These are phyloP conservation scores for Aspergillus spinulosporus DNA, from an alignment of 2,329 filamentous ascomycete species.

Conservation along the genomic window DNA sequence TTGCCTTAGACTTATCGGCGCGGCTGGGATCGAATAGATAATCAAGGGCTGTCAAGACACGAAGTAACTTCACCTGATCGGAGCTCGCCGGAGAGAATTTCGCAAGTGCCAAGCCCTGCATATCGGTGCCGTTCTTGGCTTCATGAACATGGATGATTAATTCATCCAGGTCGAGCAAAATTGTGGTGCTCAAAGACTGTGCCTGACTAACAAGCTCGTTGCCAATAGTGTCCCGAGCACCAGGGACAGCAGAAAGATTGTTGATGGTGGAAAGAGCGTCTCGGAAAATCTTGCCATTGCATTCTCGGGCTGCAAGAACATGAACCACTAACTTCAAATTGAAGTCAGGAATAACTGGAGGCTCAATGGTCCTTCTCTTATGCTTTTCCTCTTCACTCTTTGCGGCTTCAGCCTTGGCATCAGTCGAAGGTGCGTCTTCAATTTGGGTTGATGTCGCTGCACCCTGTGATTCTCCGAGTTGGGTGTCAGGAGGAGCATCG, in stretches of 20 bases:
- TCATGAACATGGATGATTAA: conserved; percentile 82
- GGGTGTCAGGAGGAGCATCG: conserved; percentile 37
- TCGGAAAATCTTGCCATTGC: conserved; percentile 95
- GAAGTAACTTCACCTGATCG: conserved; percentile 91
- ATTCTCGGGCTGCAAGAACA: conserved; percentile 93
- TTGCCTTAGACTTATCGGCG: conserved; percentile 52
- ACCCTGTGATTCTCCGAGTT: conserved; percentile 31
- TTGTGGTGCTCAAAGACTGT: conserved; percentile 77
- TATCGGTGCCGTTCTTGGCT: conserved; percentile 85
- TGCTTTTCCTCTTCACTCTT: conserved; percentile 50
- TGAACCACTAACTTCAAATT: conserved; percentile 94
- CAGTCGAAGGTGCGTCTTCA: conserved; percentile 35
- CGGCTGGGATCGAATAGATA: conserved; percentile 87
- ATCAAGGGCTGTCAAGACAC: conserved; percentile 89
- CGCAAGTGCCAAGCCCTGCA: conserved; percentile 87
- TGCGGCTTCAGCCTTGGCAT: conserved; percentile 38
- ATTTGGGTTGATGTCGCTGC: conserved; percentile 28
- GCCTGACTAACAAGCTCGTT: conserved; percentile 87
- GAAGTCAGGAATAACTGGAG: conserved; percentile 81
- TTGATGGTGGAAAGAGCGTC: conserved; percentile 99
- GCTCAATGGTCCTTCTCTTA: conserved; percentile 67
- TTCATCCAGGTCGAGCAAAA: conserved; percentile 79
- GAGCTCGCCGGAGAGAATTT: conserved; percentile 97
- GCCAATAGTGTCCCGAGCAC: conserved; percentile 87
- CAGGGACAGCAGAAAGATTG: conserved; percentile 89